Evolutionary conservation across 768 basidiomycete genomes (phyloP).

Genomic region (Scleroderma citrinum): DNA sequence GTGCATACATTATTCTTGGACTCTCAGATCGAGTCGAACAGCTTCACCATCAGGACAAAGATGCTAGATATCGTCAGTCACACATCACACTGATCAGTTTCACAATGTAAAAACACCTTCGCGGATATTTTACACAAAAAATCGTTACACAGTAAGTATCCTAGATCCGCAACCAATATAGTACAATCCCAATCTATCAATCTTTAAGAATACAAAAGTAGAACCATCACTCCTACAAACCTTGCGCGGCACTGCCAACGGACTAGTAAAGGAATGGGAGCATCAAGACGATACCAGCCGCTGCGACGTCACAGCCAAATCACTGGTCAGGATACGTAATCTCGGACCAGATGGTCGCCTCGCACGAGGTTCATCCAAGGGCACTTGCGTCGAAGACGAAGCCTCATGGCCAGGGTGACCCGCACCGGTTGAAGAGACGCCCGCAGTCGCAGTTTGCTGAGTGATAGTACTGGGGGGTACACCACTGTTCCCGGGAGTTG

Average conservation of each 20-base stretch:
- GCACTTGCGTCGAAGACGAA: not conserved
- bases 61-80: no score
- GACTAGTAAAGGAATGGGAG: not conserved
- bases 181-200: not conserved
- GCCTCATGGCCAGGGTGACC: not conserved
- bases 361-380: conserved; percentile 16
- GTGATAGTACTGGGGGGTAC: not conserved
- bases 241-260: not conserved
- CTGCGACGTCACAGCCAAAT: conserved; percentile 7
- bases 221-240: not conserved
- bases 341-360: conserved; percentile 31
- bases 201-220: not conserved
- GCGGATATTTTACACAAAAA: no score
- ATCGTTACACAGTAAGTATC: no score
- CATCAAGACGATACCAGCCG: conserved; percentile 14
- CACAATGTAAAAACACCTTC: no score
- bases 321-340: conserved; percentile 14
- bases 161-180: not conserved
- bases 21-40: no score
- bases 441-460: not conserved
- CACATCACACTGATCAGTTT: no score
- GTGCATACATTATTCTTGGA: no score
- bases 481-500: not conserved
- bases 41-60: no score
- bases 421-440: not conserved